Base-by-base conservation (phyloP, 768 basidiomycete genomes). In the Mycena albidolilacea region DNA sequence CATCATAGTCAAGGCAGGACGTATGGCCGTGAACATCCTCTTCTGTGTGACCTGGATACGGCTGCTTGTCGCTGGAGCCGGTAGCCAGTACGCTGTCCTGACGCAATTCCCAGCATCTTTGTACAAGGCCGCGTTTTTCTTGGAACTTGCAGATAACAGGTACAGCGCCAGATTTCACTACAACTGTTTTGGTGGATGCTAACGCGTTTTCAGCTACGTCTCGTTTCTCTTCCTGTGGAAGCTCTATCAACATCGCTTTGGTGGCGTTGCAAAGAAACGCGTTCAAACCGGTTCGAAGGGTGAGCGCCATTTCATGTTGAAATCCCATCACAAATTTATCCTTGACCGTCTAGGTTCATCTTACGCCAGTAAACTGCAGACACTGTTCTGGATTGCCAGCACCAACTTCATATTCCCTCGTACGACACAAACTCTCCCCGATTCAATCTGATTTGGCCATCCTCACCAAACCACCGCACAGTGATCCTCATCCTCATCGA, bases 121-220 rank as follows among this genome's bases (percentile, higher is more conserved):
- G 6, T 43, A n/a, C 12, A 67, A 69, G 17, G 60, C 41, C 11
- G 17, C 8, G 8, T 23, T 62, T 41, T 9, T 54, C 8, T 30
- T 69, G 60, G 68, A 69, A 21, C 68, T 69, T 11, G 44, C n/a
- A 5, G 68, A 69, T 30, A 69, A 69, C 30, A 54, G 60, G 68
- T 69, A 23, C 23, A 23, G 17, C 30, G 59, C n/a, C 55, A 39
- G 57, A 38, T 38, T 39, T 17, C 6, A 17, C 21, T 15, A 41
- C 6, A 37, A 19, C 21, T 15, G 0, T 37, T 38, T 38, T 14
- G 14, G 44, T 35, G 12, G 55, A 15, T 39, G 7, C 30, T 57
- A 30, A 57, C 12, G 15, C 6, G 23, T 35, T 30, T 60, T n/a
- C 37, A 67, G 66, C 35, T 67, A 67, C 19, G 57, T 59, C 10